Conservation (phyloP, 495 filamentous ascomycete genomes). For the Bacidia rubella region DNA sequence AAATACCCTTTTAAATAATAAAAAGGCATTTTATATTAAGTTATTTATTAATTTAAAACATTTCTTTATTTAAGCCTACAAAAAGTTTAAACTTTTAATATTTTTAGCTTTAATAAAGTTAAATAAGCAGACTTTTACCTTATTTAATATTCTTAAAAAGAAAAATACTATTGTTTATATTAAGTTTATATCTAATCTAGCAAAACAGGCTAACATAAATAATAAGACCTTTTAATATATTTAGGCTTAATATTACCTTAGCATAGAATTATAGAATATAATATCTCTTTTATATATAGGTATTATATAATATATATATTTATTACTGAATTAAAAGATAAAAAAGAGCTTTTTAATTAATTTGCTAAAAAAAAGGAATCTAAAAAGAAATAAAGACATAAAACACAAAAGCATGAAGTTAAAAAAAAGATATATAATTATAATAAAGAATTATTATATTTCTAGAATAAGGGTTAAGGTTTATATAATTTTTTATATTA, state of each 20-base stretch:
- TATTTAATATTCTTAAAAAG: not conserved
- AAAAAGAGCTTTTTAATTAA: conserved; percentile 3
- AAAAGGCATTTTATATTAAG: not conserved
- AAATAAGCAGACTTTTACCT: not conserved
- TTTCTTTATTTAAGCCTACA: not conserved
- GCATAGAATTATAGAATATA: not conserved
- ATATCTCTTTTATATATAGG: not conserved
- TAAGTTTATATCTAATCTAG: not conserved
- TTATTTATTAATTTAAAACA: not conserved
- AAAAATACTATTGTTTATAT: not conserved
- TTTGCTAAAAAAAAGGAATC: not conserved
- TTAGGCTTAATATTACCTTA: not conserved
- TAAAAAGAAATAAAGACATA: not conserved
- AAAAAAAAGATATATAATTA: conserved; percentile 1
- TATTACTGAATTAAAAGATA: not conserved
- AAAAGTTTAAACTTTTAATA: not conserved
- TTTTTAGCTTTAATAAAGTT: not conserved
- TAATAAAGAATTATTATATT: not conserved
- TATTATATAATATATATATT: not conserved
- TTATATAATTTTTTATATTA: not conserved
- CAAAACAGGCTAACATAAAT: not conserved
- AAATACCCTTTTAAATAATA: not conserved
- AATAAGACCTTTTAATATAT: not conserved
- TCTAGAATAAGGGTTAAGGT: not conserved
- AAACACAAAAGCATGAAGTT: not conserved